These are phyloP conservation scores for Venturia carpophila DNA, from an alignment of 2,329 filamentous ascomycete genomes.

Conservation along the genomic window DNA sequence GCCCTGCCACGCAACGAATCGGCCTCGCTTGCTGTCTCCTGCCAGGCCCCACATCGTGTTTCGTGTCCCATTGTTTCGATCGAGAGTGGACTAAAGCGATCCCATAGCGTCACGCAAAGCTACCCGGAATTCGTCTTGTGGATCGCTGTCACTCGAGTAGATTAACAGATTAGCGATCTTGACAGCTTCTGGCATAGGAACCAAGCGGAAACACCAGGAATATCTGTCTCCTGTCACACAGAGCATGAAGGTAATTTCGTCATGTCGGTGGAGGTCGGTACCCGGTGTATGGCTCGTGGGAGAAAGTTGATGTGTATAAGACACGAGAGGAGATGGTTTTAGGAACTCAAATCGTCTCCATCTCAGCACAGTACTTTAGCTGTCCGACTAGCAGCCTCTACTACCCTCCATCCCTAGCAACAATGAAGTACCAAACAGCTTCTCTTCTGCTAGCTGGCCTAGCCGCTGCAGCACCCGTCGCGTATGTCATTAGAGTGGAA, in stretches of 20 bases:
- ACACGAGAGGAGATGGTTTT: not conserved
- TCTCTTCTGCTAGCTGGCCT: not conserved
- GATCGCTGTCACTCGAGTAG: constrained; percentile 6
- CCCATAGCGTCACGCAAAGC: not conserved
- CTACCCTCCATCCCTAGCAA: too few relatives aligned
- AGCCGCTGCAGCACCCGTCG: not conserved
- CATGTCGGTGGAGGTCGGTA: not conserved
- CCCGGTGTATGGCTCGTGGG: not conserved
- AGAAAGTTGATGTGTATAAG: not conserved
- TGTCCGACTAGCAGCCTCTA: not conserved
- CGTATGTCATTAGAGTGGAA: not conserved
- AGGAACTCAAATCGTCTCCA: not conserved
- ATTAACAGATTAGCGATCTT: not conserved
- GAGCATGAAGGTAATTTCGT: constrained; percentile 4
- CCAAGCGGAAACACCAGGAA: not conserved
- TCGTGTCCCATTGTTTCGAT: not conserved
- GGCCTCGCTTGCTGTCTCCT: not conserved
- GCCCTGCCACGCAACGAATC: not conserved
- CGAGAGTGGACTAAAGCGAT: not conserved
- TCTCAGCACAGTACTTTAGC: not conserved
- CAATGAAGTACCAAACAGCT: not conserved
- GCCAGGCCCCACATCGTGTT: not conserved
- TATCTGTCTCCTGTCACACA: not conserved
- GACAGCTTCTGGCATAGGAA: not conserved
- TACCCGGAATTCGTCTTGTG: not conserved